Base-by-base conservation (phyloP, 2,329 filamentous ascomycete species). In the Fusarium setosum region DNA sequence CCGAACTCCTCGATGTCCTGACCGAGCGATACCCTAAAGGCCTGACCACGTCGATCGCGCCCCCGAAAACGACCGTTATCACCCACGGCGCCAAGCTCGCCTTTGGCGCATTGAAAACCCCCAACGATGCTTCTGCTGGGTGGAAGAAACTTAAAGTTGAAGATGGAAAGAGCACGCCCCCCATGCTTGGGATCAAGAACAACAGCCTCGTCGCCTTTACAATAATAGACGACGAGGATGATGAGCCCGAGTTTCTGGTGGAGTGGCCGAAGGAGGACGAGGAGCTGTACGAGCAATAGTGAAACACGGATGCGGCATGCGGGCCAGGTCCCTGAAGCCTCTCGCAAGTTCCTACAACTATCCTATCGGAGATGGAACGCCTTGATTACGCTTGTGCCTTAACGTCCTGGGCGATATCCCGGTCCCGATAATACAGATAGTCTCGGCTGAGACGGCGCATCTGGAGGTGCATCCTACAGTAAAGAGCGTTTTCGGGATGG, bases 1-100 rank as follows among this genome's bases (percentile, higher is more conserved):
- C 81, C 17, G 83, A 88, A 18, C 84, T 94, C 3, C 77, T 92
- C 17, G 76, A 80, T 1, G 79, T 87, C 11, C 78, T 94, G 6
- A 80, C 74, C 24, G 86, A 89, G 41, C 80, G 86, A 24, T 89
- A 88, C 60, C 83, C 87, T 0, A 56, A 76, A 1, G 87, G 88
- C 1, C 79, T 90, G 6, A 79, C 76, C 2, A 76, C 76, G 11
- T 75, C 77, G 15, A 56, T 74, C 17, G 68, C 45, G 1, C 70
- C 76, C 11, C 67, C 73, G 7, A 73, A 77, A 37, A 76, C 72
- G 10, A 82, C 78, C 0, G 48, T 75, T 1, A 65, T 87, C 2
- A 82, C 83, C 0, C 63, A 71, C 2, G 73, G 79, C 47, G 77
- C 81, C 31, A 79, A 69, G 5, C 73, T 88, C 31, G 79, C 75